Evolutionary conservation across 2,329 filamentous ascomycete genomes (phyloP), one percentile per base, ranked within the genome.

Genomic region (Penicillium psychrosexuale): DNA sequence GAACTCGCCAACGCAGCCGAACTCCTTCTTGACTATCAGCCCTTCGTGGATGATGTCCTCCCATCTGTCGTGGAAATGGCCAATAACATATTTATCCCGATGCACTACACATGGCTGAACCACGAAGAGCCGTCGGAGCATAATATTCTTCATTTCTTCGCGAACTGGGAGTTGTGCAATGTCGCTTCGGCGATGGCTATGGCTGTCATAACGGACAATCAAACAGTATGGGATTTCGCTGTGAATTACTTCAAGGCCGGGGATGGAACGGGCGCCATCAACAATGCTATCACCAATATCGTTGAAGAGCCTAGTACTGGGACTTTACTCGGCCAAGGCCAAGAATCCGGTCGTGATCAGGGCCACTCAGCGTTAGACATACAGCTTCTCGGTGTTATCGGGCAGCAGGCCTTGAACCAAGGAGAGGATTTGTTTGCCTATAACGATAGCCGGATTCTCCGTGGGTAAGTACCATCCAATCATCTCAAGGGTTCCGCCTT

Each of bases 1-100:
- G 30, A 56, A 49, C n/a, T 58, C 11, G 56, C 56, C 5, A 58
- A 58, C 19, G 53, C 53, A 34, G 56, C 42, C 3, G 56, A 58
- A 30, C 53, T 58, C 24, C 54, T 58, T 15, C 53, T 53, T 3
- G 55, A 55, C 34, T 55, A 57, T 17, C 19, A 11, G 9, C 51
- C 51, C 13, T 55, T 55, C 19, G 22, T 15, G 22, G 31, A 44
- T 12, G 42, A 39, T 50, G 55, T 46, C 5, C 36, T 50, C 13
- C 37, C 44, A 12, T n/a, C 22, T 9, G 19, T 55, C 9, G 24
- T 19, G 11, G 36, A 31, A 22, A 55, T 55, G 52, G 30, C 42
- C 9, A 31, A 34, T 22, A 27, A 38, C 38, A 27, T 55, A 8
- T 50, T 55, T 44, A 30, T 55, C n/a, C 28, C 46, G 19, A 49